Evolutionary conservation across 2,329 filamentous ascomycete species (phyloP).

Genomic region (Ilyonectria mors-panacis): DNA sequence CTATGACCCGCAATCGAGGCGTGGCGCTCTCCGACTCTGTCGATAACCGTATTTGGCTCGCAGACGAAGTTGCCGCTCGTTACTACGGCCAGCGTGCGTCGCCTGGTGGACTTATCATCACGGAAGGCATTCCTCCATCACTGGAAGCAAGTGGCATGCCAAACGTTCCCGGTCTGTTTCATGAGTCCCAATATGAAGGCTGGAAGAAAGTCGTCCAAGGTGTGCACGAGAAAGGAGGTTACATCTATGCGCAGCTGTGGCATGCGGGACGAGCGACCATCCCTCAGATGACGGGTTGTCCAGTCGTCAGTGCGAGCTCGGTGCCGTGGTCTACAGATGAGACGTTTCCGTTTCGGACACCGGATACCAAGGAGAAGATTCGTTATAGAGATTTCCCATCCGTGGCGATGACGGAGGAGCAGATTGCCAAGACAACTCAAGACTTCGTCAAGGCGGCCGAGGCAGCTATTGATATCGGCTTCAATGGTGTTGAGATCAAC

Average conservation of each 20-base stretch:
- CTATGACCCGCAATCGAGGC: constrained; percentile 15
- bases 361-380: constrained; percentile 10
- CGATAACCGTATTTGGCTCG: not conserved
- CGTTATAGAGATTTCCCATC: constrained; percentile 10
- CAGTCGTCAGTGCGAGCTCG: constrained; percentile 9
- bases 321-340: constrained; percentile 10
- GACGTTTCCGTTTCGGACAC: constrained; percentile 14
- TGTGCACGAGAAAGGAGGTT: constrained; percentile 11
- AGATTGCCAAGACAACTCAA: constrained; percentile 8
- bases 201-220: constrained; percentile 9
- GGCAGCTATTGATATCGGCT: not conserved
- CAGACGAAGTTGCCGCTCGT: not conserved
- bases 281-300: constrained; percentile 3
- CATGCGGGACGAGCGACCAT: constrained; percentile 12
- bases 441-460: constrained; percentile 15
- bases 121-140: constrained; percentile 12
- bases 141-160: constrained; percentile 17
- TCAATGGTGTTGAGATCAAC: constrained; percentile 14
- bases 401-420: constrained; percentile 6
- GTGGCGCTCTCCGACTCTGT: not conserved
- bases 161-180: constrained; percentile 6
- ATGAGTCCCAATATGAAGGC: constrained; percentile 1
- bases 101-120: constrained; percentile 14
- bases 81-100: constrained; percentile 16
- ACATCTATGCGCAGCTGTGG: constrained; percentile 18